Evolutionary conservation across 2,329 filamentous ascomycete genomes (phyloP).

Genomic region (Fusarium anthophilum): DNA sequence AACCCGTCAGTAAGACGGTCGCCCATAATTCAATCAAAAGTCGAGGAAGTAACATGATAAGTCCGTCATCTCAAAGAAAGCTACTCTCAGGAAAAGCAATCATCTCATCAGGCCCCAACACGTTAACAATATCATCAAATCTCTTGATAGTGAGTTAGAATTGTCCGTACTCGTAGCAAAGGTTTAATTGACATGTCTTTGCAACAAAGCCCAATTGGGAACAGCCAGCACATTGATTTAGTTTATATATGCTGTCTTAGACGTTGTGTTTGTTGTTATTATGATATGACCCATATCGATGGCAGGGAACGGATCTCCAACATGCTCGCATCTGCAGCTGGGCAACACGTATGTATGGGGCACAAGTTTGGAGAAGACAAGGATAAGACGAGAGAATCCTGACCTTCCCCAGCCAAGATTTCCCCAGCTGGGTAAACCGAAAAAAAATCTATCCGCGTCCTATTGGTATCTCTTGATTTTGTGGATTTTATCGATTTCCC

Average conservation of each 20-base stretch:
- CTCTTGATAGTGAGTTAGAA: not conserved
- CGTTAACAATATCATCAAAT: not conserved
- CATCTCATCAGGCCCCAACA: not conserved
- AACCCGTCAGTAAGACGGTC: not conserved
- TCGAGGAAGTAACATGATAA: not conserved
- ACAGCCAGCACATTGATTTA: not conserved
- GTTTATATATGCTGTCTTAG: too few relatives aligned
- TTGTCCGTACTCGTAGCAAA: not conserved
- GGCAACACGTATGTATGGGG: conserved; percentile 1
- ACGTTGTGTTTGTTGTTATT: not conserved
- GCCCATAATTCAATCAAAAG: too few relatives aligned
- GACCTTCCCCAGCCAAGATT: conserved; percentile 9
- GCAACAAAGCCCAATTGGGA: not conserved
- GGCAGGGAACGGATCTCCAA: not conserved
- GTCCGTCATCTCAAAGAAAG: not conserved
- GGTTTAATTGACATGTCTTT: not conserved
- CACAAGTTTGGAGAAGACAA: conserved; percentile 20
- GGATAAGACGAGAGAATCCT: conserved; percentile 8
- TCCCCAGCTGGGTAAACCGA: conserved; percentile 17
- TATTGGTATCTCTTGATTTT: not conserved
- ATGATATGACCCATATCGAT: not conserved
- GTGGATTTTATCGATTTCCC: not conserved
- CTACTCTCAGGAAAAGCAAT: not conserved
- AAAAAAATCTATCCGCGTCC: not conserved
- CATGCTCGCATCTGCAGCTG: not conserved